Evolutionary conservation across 768 basidiomycete species (phyloP).

Genomic region (Postia placenta): DNA sequence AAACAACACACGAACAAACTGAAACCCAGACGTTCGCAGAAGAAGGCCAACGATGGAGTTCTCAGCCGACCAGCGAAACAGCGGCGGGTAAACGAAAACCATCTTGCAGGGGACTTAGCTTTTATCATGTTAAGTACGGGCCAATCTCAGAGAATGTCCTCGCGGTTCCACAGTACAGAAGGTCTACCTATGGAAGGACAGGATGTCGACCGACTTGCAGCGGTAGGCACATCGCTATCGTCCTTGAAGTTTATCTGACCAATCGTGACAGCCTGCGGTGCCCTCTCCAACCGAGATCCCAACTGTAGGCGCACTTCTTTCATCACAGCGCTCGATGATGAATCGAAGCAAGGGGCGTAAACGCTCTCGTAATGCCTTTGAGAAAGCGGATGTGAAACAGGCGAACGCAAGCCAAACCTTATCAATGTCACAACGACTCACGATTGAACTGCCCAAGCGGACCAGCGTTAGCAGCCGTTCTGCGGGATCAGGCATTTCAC

Average conservation of each 20-base stretch:
- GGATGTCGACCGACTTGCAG: not conserved
- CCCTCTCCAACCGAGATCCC: not conserved
- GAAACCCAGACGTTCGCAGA: too few species aligned
- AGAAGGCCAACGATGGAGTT: not conserved
- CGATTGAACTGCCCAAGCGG: not conserved
- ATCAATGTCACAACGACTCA: not conserved
- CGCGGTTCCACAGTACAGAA: not conserved
- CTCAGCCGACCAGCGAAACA: not conserved
- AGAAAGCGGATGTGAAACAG: not conserved
- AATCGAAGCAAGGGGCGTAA: not conserved
- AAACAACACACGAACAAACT: too few species aligned
- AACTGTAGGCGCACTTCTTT: not conserved
- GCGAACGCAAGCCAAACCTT: not conserved
- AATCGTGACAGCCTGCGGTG: not conserved
- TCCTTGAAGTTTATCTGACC: not conserved
- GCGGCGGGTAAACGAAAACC: not conserved
- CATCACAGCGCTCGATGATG: not conserved
- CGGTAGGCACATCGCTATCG: not conserved
- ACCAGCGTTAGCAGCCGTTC: not conserved
- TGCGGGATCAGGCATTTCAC: not conserved
- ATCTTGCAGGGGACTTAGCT: not conserved
- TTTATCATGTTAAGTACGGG: not conserved
- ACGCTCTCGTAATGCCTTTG: not conserved
- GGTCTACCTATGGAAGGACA: not conserved
- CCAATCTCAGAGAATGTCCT: not conserved